Base-by-base conservation (phyloP, 306 rosid genomes). In the Trifolium fragiferum region DNA sequence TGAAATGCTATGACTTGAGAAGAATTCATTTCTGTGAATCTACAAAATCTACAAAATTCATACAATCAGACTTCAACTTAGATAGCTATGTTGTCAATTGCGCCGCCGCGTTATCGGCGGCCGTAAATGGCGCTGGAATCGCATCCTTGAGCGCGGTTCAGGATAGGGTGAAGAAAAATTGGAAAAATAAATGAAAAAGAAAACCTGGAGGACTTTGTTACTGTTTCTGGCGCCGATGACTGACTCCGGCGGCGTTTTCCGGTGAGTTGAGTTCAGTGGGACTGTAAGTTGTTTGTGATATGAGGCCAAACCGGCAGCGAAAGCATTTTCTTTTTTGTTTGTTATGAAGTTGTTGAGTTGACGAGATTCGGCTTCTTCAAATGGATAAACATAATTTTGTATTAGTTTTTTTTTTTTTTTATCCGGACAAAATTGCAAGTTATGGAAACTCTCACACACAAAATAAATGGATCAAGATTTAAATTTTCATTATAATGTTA, bases 1-100 rank as follows among this genome's bases (percentile, higher is more conserved):
- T 63, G 81, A 51, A 73, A 75, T 55, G 86, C 84, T 74, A 82
- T 82, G 65, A 83, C 80, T 71, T 81, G 87, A 25, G 71, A 50
- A 59, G 76, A 77, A 62, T 83, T 78, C 89, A 89, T 89, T 73
- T 84, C 79, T 20, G 33, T 20, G 10, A 63, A 37, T 37, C 40
- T 44, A 13, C n/a, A 43, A 43, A 9, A 78, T 68, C 51, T 38
- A 73, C 78, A 60, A 74, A 78, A 79, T 72, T 73, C 59, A 55
- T 53, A 72, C 4, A 57, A 73, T 21, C 55, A 76, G 15, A 25
- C 19, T 77, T 74, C 76, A 66, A 50, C 20, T 68, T 23, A 58
- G 58, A 77, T 16, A 49, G 21, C 7, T 57, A 23, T 25, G 38
- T 12, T 23, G 8, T 25, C 33, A 58, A 58, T 7, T 27, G 3